Evolutionary conservation across 2,329 filamentous ascomycete species (phyloP), one percentile per base, ranked within the genome.

Genomic region (Fusarium praegraminearum): DNA sequence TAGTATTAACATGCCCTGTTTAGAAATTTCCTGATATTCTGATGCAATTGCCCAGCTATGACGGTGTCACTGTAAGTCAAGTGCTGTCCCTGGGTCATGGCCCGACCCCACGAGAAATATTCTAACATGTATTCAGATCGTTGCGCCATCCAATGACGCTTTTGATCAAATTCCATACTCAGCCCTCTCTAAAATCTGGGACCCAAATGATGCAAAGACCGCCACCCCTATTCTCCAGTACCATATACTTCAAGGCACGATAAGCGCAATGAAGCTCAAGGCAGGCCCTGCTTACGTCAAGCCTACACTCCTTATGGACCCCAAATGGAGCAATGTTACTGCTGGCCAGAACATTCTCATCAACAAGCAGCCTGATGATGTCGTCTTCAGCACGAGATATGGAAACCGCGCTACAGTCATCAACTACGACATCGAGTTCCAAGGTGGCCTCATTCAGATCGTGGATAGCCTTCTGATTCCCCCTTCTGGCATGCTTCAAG

Each of bases 61-160:
- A 78, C 20, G 83, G 83, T 49, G 78, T 84, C 35, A 85, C 83
- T 4, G 82, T 83, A 73, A 65, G 81, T 76, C 32, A 36, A 22
- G 7, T 24, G 15, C 12, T 35, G 22, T 20, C 11, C n/a, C 13
- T n/a, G 12, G n/a, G 26, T 24, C 32, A 10, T 26, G 30, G 18
- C 18, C 12, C 5, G 3, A 32, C 11, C 26, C 18, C 43, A 5
- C 9, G n/a, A 5, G 16, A 38, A 38, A 7, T 20, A 36, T 18
- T 26, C 52, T 57, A n/a, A 73, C 38, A 12, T 10, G 16, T 16
- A 20, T 12, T 20, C 22, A 80, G 78, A 81, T 90, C 68, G 85
- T 89, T 67, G 88, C 85, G 0, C 89, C 89, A 11, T 85, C 80
- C 62, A 86, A 89, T 70, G 79, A 81, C 3, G 87, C 87, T 18